These are phyloP conservation scores for Kingdonia uniflora DNA, from an alignment of 164 flowering plant genomes.

Conservation along the genomic window DNA sequence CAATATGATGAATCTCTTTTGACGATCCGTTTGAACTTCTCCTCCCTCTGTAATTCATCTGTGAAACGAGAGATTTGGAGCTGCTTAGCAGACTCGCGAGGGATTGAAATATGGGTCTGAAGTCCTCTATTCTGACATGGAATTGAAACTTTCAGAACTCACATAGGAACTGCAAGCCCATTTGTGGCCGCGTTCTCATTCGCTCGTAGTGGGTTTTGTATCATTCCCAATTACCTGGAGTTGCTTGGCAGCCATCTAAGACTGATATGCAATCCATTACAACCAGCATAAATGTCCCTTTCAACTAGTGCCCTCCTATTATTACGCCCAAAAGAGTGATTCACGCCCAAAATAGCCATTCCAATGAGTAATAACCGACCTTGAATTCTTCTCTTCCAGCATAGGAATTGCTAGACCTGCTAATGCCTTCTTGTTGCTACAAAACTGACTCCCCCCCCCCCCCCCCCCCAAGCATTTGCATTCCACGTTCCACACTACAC, in stretches of 20 bases:
- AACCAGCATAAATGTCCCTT: constrained; percentile 59
- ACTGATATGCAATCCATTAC: constrained; percentile 87
- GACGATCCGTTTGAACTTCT: constrained; percentile 55
- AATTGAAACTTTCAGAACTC: constrained; percentile 88
- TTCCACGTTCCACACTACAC: constrained; percentile 46
- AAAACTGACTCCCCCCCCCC: constrained; percentile 66
- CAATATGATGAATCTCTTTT: constrained; percentile 70
- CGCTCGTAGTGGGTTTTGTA: constrained; percentile 37
- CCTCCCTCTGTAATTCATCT: constrained; percentile 65
- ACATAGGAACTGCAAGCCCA: constrained; percentile 67
- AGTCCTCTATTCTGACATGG: constrained; percentile 96
- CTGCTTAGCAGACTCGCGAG: constrained; percentile 66
- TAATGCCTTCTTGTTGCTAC: constrained; percentile 78
- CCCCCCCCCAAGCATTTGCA: neutral
- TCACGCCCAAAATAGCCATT: constrained; percentile 25
- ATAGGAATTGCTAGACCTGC: constrained; percentile 62
- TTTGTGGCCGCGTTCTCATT: constrained; percentile 46
- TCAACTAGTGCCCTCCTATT: constrained; percentile 16
- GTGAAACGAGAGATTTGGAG: constrained; percentile 46
- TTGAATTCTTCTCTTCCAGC: constrained; percentile 75
- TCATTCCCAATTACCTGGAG: constrained; percentile 77
- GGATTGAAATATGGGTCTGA: constrained; percentile 52
- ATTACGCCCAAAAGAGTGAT: constrained; percentile 68
- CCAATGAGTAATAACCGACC: constrained; percentile 31
- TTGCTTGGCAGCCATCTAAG: constrained; percentile 67